Evolutionary conservation across 345 rosid species (phyloP).

Genomic region (Eucalyptus globulus): DNA sequence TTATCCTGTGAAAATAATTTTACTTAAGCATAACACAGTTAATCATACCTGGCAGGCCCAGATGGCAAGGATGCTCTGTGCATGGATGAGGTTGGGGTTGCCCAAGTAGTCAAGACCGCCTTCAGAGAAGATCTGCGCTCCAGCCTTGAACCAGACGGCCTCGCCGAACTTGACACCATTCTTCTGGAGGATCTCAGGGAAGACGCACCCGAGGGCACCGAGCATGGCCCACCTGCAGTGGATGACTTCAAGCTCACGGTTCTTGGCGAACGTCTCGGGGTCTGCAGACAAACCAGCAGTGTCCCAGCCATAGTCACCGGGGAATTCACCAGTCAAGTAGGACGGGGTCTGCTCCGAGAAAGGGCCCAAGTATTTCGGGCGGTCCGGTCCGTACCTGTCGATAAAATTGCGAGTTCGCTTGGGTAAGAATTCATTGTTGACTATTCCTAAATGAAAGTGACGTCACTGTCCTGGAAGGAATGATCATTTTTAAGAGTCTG

Average conservation of each 20-base stretch:
- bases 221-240: conserved; percentile 99
- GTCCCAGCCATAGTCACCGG: conserved; percentile 98
- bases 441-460: neutral
- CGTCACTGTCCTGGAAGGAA: neutral
- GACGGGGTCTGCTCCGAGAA: conserved; percentile 95
- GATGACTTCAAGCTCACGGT: conserved; percentile 95
- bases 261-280: conserved; percentile 93
- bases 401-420: neutral
- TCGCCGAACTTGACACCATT: conserved; percentile 89
- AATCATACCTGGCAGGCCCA: conserved; percentile 53
- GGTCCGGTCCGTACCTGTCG: conserved; percentile 94
- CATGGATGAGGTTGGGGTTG: conserved; percentile 91
- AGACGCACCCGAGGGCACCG: conserved; percentile 85
- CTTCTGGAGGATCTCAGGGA: conserved; percentile 79
- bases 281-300: conserved; percentile 96
- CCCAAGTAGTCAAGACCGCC: conserved; percentile 96
- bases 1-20: neutral
- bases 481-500: neutral
- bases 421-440: neutral
- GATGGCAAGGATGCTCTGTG: conserved; percentile 93
- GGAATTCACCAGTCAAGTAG: conserved; percentile 88
- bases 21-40: neutral
- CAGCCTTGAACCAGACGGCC: conserved; percentile 97
- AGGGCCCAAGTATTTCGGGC: conserved; percentile 95
- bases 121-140: conserved; percentile 87